These are phyloP conservation scores for Dovyalis caffra DNA, from an alignment of 345 rosid species.

Conservation along the genomic window DNA sequence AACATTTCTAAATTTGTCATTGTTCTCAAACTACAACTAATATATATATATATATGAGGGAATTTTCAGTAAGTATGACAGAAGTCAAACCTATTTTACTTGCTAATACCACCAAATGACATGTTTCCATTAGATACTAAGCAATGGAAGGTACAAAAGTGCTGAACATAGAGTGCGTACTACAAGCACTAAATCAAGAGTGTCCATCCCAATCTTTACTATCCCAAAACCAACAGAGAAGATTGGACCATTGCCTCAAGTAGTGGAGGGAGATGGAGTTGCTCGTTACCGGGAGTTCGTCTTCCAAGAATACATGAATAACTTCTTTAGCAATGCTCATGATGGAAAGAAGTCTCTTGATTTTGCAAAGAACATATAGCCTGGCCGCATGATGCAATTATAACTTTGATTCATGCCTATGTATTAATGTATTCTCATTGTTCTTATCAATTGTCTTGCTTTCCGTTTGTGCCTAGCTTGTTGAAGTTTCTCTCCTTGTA, in stretches of 20 bases:
- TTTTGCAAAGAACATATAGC: conserved; percentile 17
- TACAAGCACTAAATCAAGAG: conserved; percentile 43
- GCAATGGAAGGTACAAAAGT: conserved; percentile 60
- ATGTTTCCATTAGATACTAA: conserved; percentile 37
- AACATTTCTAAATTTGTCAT: too few species aligned
- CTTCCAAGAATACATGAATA: conserved; percentile 51
- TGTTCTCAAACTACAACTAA: too few species aligned
- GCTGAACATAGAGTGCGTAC: conserved; percentile 58
- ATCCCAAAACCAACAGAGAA: conserved; percentile 38
- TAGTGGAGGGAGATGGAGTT: conserved; percentile 42
- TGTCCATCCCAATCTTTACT: conserved; percentile 54
- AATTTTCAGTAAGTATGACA: too few species aligned
- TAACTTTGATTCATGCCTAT: background rate
- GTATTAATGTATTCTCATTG: background rate
- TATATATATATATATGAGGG: too few species aligned
- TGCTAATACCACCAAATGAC: background rate
- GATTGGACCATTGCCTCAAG: conserved; percentile 47
- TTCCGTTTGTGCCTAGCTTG: background rate
- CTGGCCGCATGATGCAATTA: background rate
- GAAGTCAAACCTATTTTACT: too few species aligned
- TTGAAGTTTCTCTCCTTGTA: background rate
- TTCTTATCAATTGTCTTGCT: background rate
- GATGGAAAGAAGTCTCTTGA: conserved; percentile 60
- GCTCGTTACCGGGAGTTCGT: conserved; percentile 43
- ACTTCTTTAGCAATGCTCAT: conserved; percentile 46